Conservation (phyloP, 1,284 basidiomycete genomes). For the Baeospora myosura region DNA sequence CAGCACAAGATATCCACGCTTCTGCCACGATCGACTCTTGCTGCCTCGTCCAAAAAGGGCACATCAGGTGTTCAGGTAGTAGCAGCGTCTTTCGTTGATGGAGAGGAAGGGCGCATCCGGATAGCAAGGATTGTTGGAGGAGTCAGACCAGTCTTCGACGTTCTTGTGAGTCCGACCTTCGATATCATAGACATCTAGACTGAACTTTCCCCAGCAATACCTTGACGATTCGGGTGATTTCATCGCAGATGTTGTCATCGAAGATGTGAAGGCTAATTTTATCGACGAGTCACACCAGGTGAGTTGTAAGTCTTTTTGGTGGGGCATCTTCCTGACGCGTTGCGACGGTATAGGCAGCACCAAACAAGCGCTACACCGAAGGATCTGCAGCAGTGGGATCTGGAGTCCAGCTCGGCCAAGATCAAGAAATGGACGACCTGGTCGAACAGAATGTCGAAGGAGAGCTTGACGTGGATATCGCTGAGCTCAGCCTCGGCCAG, state of each 20-base stretch:
- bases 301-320: no score
- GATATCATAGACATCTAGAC: constrained; percentile 4
- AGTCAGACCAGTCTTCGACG: constrained; percentile 61
- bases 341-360: constrained; percentile 18
- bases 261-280: constrained; percentile 34
- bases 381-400: constrained; percentile 53
- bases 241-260: constrained; percentile 46
- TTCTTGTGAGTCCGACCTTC: constrained; percentile 41
- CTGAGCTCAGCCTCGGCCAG: constrained; percentile 86
- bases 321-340: no score
- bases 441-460: constrained; percentile 50
- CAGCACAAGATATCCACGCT: constrained; percentile 44
- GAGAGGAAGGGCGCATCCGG: constrained; percentile 39
- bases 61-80: constrained; percentile 36
- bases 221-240: constrained; percentile 50
- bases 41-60: constrained; percentile 32
- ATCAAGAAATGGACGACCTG: constrained; percentile 48
- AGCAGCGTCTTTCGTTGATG: constrained; percentile 38
- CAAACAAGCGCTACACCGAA: constrained; percentile 61
- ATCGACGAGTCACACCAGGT: constrained; percentile 25
- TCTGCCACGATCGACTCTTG: constrained; percentile 41
- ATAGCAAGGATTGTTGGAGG: constrained; percentile 60
- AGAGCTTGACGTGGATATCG: constrained; percentile 74
- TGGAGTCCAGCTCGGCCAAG: constrained; percentile 56
- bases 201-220: constrained; percentile 36